Conservation (phyloP, 1,139 yeast species). For the Petasospora fabianii region DNA sequence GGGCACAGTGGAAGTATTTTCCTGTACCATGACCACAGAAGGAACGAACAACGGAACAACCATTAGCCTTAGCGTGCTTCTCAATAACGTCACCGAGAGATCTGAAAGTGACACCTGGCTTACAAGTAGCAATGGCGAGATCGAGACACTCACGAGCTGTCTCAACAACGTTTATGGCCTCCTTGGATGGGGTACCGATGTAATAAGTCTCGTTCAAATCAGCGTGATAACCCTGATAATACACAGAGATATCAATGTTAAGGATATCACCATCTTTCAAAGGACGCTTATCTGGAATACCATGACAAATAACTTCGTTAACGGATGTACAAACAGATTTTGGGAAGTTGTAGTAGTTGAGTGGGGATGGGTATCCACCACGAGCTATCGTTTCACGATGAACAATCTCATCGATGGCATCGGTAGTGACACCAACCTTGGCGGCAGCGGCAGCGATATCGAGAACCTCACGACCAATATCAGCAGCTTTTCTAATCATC, state of each 20-base stretch:
- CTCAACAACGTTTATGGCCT: conserved; percentile 83
- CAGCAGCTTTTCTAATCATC: conserved; percentile 69
- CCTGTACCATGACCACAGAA: conserved; percentile 97
- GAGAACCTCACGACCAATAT: conserved; percentile 79
- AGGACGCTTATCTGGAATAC: conserved; percentile 87
- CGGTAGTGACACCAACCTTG: conserved; percentile 89
- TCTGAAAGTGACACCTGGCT: conserved; percentile 91
- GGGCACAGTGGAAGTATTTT: conserved; percentile 83
- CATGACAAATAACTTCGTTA: conserved; percentile 95
- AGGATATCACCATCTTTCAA: conserved; percentile 92
- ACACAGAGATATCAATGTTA: conserved; percentile 84
- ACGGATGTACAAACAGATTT: conserved; percentile 91
- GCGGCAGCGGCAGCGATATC: conserved; percentile 84
- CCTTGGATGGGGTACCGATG: conserved; percentile 91
- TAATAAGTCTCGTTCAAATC: conserved; percentile 96
- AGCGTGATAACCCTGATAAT: conserved; percentile 84
- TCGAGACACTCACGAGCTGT: conserved; percentile 90
- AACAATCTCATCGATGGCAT: conserved; percentile 80
- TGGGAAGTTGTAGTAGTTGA: conserved; percentile 93
- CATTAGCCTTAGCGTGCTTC: conserved; percentile 74
- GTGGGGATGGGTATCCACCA: conserved; percentile 91
- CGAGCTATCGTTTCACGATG: conserved; percentile 87
- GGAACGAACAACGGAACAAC: conserved; percentile 83
- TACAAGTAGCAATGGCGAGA: conserved; percentile 74
- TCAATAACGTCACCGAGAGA: conserved; percentile 87